A percentile compares a stretch with the other conserved stretches of the same genome.
These are phyloP conservation scores for Penicillium verrucosum DNA, from an alignment of 2,329 filamentous ascomycete species.

Conservation along the genomic window DNA sequence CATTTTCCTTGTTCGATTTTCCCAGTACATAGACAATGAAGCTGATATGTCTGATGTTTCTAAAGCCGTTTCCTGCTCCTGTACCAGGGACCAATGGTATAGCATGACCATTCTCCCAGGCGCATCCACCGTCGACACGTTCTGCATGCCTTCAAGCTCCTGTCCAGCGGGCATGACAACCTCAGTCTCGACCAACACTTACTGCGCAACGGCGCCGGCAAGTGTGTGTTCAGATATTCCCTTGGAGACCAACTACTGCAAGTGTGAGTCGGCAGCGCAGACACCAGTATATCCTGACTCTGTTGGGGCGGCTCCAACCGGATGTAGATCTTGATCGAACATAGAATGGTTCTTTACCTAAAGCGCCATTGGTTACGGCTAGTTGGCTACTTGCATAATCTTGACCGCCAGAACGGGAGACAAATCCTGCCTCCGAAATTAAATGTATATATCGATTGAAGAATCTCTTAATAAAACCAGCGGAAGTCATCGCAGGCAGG, in stretches of 20 bases:
- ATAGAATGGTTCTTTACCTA: not conserved
- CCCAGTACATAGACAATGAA: not conserved
- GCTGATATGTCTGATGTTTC: not conserved
- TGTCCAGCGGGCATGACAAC: slow-evolving; percentile 28
- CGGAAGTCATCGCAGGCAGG: slow-evolving; percentile 50
- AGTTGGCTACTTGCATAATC: not conserved
- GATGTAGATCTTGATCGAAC: slow-evolving; percentile 9
- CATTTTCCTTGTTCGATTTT: not conserved
- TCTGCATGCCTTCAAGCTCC: slow-evolving; percentile 24
- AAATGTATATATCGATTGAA: not conserved
- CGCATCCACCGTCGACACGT: slow-evolving; percentile 14
- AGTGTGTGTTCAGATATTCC: slow-evolving; percentile 11
- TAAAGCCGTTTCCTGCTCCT: slow-evolving; percentile 23
- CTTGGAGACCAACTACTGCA: slow-evolving; percentile 16
- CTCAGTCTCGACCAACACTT: slow-evolving; percentile 15
- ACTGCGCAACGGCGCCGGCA: slow-evolving; percentile 20
- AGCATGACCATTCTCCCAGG: slow-evolving; percentile 15
- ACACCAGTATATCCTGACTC: slow-evolving; percentile 21
- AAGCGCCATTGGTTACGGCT: not conserved
- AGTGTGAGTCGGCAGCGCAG: slow-evolving; percentile 15
- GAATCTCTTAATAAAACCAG: slow-evolving; percentile 54
- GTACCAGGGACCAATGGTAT: slow-evolving; percentile 23
- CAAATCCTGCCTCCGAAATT: too few relatives aligned
- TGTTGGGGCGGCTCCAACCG: slow-evolving; percentile 18
- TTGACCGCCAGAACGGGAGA: too few relatives aligned